These are phyloP conservation scores for Penicillium glabrum DNA, from an alignment of 2,329 filamentous ascomycete genomes.

Conservation along the genomic window DNA sequence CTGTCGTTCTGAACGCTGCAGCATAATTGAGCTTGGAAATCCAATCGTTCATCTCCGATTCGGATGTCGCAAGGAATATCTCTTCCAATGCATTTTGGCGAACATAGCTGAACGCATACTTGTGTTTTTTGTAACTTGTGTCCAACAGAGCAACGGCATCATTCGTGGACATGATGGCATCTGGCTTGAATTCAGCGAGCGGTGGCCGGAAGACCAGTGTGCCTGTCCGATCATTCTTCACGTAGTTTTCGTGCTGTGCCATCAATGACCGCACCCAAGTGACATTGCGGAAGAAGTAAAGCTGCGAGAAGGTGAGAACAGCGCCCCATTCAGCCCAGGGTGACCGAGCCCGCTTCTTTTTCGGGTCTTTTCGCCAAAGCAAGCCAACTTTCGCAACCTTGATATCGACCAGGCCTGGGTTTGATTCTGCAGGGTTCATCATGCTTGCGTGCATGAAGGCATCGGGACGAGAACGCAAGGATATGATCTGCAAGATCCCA, in stretches of 20 bases:
- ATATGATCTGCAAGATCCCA: conserved; percentile 91
- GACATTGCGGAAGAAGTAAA: conserved; percentile 95
- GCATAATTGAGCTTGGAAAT: conserved; percentile 94
- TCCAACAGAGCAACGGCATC: conserved; percentile 88
- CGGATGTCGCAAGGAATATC: conserved; percentile 83
- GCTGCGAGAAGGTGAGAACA: conserved; percentile 90
- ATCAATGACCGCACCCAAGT: conserved; percentile 90
- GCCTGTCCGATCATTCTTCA: conserved; percentile 72
- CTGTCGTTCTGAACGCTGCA: conserved; percentile 87
- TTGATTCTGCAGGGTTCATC: conserved; percentile 79
- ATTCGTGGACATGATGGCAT: conserved; percentile 89
- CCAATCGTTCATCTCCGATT: conserved; percentile 95
- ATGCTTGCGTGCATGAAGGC: conserved; percentile 91
- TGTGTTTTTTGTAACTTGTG: conserved; percentile 84
- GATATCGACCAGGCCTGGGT: conserved; percentile 93
- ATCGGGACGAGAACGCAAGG: conserved; percentile 86
- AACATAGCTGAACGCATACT: conserved; percentile 90
- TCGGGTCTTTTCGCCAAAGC: conserved; percentile 89
- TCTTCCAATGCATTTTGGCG: conserved; percentile 85
- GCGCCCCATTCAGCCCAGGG: conserved; percentile 99
- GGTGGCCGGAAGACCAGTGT: conserved; percentile 90
- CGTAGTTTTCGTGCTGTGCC: conserved; percentile 79
- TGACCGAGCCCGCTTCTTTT: conserved; percentile 90
- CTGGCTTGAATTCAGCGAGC: conserved; percentile 87
- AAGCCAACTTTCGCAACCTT: conserved; percentile 95